Evolutionary conservation across 2,329 filamentous ascomycete species (phyloP).

Genomic region (Tolypocladium ovalisporum): DNA sequence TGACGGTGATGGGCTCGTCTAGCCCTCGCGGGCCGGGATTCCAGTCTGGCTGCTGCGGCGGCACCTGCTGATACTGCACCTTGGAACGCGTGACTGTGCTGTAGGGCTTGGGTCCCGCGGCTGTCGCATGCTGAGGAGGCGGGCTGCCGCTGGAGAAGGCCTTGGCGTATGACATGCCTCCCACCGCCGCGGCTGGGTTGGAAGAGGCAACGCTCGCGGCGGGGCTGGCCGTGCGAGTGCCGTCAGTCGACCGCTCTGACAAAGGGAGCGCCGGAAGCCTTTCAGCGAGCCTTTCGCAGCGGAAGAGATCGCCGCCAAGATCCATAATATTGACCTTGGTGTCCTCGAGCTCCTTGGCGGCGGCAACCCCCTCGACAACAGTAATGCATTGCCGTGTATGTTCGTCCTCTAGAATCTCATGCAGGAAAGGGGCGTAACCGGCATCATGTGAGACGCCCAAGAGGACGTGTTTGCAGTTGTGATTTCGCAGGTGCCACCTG

Average conservation of each 20-base stretch:
- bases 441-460: slow-evolving; percentile 53
- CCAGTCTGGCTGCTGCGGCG: slow-evolving; percentile 30
- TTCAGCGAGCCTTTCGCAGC: slow-evolving; percentile 38
- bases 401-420: slow-evolving; percentile 39
- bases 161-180: slow-evolving; percentile 29
- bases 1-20: slow-evolving; percentile 39
- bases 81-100: slow-evolving; percentile 1
- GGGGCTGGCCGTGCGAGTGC: slow-evolving; percentile 6
- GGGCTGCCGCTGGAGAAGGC: slow-evolving; percentile 29
- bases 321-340: slow-evolving; percentile 35
- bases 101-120: slow-evolving; percentile 20
- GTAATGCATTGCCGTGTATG: slow-evolving; percentile 31
- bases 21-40: slow-evolving; percentile 42
- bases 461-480: slow-evolving; percentile 51
- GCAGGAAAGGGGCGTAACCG: slow-evolving; percentile 48
- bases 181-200: slow-evolving; percentile 2
- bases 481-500: slow-evolving; percentile 46
- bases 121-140: slow-evolving; percentile 29
- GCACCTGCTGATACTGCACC: slow-evolving; percentile 11
- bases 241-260: not conserved
- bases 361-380: slow-evolving; percentile 42
- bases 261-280: slow-evolving; percentile 6
- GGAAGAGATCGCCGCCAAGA: slow-evolving; percentile 39
- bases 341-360: slow-evolving; percentile 35
- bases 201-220: slow-evolving; percentile 5